A percentile compares a stretch with the other conserved stretches of the same genome.
phyloP scores from a whole-genome alignment of 1,139 yeast species.

The Zygosaccharomyces sapae region DNA sequence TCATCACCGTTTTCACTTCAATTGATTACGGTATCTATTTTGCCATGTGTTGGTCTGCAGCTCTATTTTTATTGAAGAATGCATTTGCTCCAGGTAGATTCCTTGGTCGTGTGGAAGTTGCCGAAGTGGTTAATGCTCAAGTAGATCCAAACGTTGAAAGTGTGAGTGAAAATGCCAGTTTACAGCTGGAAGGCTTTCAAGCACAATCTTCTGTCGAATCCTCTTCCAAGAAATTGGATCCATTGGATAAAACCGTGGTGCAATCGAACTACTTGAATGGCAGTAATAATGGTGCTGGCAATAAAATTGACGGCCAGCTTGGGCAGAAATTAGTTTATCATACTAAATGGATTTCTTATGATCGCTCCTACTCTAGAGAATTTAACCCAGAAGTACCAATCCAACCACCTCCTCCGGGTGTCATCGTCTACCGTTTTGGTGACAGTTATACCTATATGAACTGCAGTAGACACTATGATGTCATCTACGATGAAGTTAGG shows the following conservation, averaged over 20 bases:
- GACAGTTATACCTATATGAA: constrained; percentile 83
- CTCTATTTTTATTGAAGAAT: constrained; percentile 64
- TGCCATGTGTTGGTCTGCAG: constrained; percentile 80
- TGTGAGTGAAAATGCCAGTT: constrained; percentile 8
- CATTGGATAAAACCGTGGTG: not conserved
- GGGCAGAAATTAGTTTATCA: constrained; percentile 43
- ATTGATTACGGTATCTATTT: constrained; percentile 90
- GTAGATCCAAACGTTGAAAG: constrained; percentile 30
- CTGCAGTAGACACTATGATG: constrained; percentile 68
- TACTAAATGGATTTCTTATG: constrained; percentile 77
- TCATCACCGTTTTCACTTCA: constrained; percentile 73
- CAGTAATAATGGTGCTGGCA: no score
- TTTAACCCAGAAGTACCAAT: constrained; percentile 58
- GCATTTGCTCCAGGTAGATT: constrained; percentile 81
- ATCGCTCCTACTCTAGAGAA: constrained; percentile 42
- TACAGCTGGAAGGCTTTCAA: constrained; percentile 22
- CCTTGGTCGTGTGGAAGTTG: constrained; percentile 69
- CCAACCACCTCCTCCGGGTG: constrained; percentile 85
- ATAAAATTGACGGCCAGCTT: not conserved
- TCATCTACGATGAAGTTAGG: constrained; percentile 64
- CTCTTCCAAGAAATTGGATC: constrained; percentile 10
- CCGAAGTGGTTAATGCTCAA: constrained; percentile 62
- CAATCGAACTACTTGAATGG: not conserved
- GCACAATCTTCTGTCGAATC: not conserved
- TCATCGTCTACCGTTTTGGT: constrained; percentile 74